Percentiles rank a stretch among this genome's conserved stretches.
phyloP scores from a whole-genome alignment of 805 yeast genomes.

The Yamadazyma takamatsuzukensis region DNA sequence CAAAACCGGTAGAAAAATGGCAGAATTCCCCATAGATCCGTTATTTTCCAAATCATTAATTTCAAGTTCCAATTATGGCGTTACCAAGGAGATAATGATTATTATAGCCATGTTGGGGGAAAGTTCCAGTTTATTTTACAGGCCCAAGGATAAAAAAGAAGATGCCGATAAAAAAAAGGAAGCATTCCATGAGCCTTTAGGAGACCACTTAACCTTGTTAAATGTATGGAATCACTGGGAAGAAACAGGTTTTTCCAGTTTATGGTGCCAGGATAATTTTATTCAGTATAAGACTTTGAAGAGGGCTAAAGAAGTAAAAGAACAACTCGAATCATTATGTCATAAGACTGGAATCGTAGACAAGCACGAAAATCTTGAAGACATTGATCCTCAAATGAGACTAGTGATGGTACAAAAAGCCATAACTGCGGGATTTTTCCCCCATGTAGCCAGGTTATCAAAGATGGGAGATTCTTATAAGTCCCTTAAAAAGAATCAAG shows the following conservation, averaged over 20 bases:
- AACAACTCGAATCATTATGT: slow-evolving; percentile 64
- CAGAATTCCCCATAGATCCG: slow-evolving; percentile 90
- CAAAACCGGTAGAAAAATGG: slow-evolving; percentile 75
- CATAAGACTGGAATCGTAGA: slow-evolving; percentile 43
- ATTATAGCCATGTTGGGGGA: slow-evolving; percentile 84
- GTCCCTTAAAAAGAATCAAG: slow-evolving; percentile 61
- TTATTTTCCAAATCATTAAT: slow-evolving; percentile 77
- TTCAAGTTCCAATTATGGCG: slow-evolving; percentile 55
- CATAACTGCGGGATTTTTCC: slow-evolving; percentile 64
- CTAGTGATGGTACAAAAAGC: slow-evolving; percentile 49
- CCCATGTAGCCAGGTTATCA: slow-evolving; percentile 58
- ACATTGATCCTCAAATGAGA: not conserved
- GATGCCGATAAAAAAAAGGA: slow-evolving; percentile 64
- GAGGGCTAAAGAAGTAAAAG: slow-evolving; percentile 65
- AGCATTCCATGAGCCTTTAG: slow-evolving; percentile 51
- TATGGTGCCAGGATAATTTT: slow-evolving; percentile 86
- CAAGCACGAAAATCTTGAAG: slow-evolving; percentile 4
- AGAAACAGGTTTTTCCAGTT: slow-evolving; percentile 58
- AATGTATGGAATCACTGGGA: slow-evolving; percentile 78
- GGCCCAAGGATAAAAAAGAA: slow-evolving; percentile 65
- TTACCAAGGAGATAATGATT: slow-evolving; percentile 65
- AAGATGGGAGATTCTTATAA: slow-evolving; percentile 67
- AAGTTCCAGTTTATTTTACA: slow-evolving; percentile 61
- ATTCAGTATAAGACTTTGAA: slow-evolving; percentile 70
- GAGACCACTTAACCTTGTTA: slow-evolving; percentile 78